Percentiles rank a stretch among this genome's conserved stretches.
Evolutionary conservation across 1,139 yeast species (phyloP).

Genomic region (Zygosaccharomyces sapae): DNA sequence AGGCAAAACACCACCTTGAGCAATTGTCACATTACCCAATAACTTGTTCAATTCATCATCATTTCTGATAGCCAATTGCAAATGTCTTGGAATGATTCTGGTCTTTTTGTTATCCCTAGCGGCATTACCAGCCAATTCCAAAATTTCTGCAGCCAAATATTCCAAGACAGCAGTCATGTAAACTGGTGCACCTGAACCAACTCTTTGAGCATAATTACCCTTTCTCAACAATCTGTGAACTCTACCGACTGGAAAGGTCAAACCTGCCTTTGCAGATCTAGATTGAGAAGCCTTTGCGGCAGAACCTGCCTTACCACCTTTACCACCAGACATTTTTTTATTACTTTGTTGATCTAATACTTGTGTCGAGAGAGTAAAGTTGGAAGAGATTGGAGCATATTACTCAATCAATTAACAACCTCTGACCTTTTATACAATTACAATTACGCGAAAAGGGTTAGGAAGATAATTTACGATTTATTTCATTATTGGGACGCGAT

Average conservation of each 20-base stretch:
- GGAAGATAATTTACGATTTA: not conserved
- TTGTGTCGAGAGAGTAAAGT: not conserved
- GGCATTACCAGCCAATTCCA: constrained; percentile 98
- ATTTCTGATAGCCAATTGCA: constrained; percentile 97
- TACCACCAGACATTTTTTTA: constrained; percentile 88
- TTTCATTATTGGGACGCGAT: not conserved
- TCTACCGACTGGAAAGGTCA: constrained; percentile 99
- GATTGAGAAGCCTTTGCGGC: constrained; percentile 92
- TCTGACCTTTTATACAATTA: not conserved
- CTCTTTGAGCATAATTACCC: constrained; percentile 98
- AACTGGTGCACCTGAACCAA: constrained; percentile 98
- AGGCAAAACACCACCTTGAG: constrained; percentile 98
- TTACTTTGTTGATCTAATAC: constrained; percentile 6
- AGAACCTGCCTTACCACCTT: constrained; percentile 96
- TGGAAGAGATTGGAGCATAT: not conserved
- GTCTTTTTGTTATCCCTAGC: constrained; percentile 98
- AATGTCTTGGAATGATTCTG: constrained; percentile 97
- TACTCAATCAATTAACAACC: not conserved
- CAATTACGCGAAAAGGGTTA: not conserved
- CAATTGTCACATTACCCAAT: constrained; percentile 89
- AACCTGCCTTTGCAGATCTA: constrained; percentile 97
- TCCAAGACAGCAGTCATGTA: constrained; percentile 95
- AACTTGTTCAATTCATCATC: constrained; percentile 94
- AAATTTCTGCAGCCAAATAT: constrained; percentile 93
- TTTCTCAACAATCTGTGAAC: constrained; percentile 94